Percentiles rank a stretch among this genome's conserved stretches.
These are phyloP conservation scores for Geotrichum klebahnii DNA, from an alignment of 1,139 yeast species.

Conservation along the genomic window DNA sequence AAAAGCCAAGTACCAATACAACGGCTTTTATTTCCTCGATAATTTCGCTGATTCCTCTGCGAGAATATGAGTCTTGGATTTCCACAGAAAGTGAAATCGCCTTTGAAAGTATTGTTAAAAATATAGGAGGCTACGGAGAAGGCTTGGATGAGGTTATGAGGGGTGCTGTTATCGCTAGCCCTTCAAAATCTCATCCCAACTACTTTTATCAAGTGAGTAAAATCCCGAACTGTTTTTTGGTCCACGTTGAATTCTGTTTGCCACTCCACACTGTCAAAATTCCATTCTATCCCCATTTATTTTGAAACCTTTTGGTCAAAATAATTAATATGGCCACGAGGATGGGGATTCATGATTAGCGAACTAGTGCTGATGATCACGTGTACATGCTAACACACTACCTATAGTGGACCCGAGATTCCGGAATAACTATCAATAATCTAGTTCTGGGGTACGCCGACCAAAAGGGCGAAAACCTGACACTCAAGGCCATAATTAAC, in stretches of 20 bases:
- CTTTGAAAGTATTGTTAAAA: slow-evolving; percentile 53
- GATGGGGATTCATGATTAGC: too few species aligned
- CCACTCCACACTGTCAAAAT: not conserved
- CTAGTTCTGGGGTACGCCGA: slow-evolving; percentile 54
- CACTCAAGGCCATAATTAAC: slow-evolving; percentile 44
- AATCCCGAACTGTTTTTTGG: slow-evolving; percentile 12
- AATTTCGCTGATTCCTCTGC: slow-evolving; percentile 29
- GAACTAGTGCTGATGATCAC: not conserved
- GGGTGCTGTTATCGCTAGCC: slow-evolving; percentile 84
- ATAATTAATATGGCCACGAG: too few species aligned
- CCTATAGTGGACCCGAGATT: slow-evolving; percentile 71
- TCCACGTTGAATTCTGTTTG: not conserved
- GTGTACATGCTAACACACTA: not conserved
- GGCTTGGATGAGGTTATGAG: slow-evolving; percentile 45
- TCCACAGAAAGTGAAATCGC: slow-evolving; percentile 48
- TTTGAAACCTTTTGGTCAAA: not conserved
- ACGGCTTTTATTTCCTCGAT: slow-evolving; percentile 15
- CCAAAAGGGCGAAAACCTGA: slow-evolving; percentile 32
- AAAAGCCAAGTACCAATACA: not conserved
- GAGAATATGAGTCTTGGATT: slow-evolving; percentile 59
- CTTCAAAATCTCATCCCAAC: slow-evolving; percentile 63
- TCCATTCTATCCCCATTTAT: not conserved
- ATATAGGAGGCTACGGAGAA: slow-evolving; percentile 54
- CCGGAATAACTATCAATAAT: slow-evolving; percentile 74
- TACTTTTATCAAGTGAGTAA: slow-evolving; percentile 62